Evolutionary conservation across 768 basidiomycete species (phyloP).

Genomic region (Hypsizygus marmoreus): DNA sequence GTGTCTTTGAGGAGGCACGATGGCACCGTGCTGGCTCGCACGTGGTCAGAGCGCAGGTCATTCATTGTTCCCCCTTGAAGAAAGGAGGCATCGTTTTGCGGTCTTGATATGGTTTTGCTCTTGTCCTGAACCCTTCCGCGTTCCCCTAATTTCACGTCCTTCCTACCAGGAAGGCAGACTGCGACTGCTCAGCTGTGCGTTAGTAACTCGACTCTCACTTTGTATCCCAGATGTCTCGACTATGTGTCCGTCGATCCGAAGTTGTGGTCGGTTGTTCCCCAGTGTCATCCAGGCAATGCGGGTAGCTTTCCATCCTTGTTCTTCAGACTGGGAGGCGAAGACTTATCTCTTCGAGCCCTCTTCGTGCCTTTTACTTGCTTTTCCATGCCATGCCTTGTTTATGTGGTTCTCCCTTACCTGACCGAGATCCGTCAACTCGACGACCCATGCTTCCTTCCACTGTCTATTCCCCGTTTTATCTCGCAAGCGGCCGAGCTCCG

Average conservation of each 20-base stretch:
- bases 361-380: conserved; percentile 8
- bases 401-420: conserved; percentile 1
- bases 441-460: conserved; percentile 9
- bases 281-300: conserved; percentile 28
- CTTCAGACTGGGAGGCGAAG: conserved; percentile 20
- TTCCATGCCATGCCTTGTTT: conserved; percentile 17
- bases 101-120: conserved; percentile 1
- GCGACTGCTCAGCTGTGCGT: conserved; percentile 30
- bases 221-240: conserved; percentile 25
- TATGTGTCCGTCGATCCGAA: conserved; percentile 21
- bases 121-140: conserved; percentile 16
- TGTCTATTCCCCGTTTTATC: conserved; percentile 7
- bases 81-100: conserved; percentile 8
- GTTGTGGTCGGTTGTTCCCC: conserved; percentile 14
- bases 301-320: conserved; percentile 21
- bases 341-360: conserved; percentile 17
- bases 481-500: background rate
- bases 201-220: conserved; percentile 41
- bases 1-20: conserved; percentile 18
- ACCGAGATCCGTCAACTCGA: conserved; percentile 5
- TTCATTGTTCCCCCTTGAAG: no score
- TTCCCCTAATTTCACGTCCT: conserved; percentile 45
- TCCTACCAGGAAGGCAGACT: conserved; percentile 43
- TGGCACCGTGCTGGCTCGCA: conserved; percentile 26
- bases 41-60: no score